Evolutionary conservation across 192 early-diverging fungal species (phyloP).

Genomic region (Mortierella antarctica): DNA sequence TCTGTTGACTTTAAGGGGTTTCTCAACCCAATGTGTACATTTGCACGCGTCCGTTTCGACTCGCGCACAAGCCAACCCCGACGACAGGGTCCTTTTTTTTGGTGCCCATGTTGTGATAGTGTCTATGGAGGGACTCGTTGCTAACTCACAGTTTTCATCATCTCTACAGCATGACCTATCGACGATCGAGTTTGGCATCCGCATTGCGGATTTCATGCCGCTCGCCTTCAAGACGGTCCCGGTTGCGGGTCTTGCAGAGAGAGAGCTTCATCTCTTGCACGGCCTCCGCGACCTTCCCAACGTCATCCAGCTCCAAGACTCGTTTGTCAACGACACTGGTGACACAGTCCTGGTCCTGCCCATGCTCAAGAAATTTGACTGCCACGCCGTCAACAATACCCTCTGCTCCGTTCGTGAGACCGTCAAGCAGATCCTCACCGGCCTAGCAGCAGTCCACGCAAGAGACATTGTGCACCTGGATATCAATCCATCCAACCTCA

Average conservation of each 20-base stretch:
- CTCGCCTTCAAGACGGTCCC: constrained; percentile 75
- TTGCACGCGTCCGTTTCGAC: not conserved
- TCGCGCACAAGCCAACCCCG: constrained; percentile 14
- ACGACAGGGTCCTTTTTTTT: too few relatives aligned
- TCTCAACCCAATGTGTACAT: not conserved
- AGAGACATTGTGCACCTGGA: constrained; percentile 76
- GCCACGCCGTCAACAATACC: constrained; percentile 59
- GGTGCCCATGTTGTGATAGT: too few relatives aligned
- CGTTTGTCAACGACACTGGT: constrained; percentile 69
- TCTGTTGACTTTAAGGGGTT: not conserved
- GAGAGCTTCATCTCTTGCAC: constrained; percentile 67
- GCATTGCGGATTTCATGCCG: constrained; percentile 65
- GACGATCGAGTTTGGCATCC: constrained; percentile 71
- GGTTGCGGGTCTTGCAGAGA: constrained; percentile 61
- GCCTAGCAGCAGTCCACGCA: constrained; percentile 69
- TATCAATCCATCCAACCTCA: constrained; percentile 73
- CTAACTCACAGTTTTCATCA: not conserved
- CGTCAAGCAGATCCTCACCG: constrained; percentile 62
- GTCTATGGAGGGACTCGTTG: too few relatives aligned
- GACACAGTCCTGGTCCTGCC: constrained; percentile 74
- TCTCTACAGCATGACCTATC: constrained; percentile 40
- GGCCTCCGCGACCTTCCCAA: constrained; percentile 58
- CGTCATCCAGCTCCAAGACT: constrained; percentile 68
- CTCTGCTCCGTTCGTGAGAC: constrained; percentile 62
- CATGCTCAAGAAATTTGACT: constrained; percentile 61